Conservation (phyloP, 352 stramenopile species). For the Phytophthora ohioensis region DNA sequence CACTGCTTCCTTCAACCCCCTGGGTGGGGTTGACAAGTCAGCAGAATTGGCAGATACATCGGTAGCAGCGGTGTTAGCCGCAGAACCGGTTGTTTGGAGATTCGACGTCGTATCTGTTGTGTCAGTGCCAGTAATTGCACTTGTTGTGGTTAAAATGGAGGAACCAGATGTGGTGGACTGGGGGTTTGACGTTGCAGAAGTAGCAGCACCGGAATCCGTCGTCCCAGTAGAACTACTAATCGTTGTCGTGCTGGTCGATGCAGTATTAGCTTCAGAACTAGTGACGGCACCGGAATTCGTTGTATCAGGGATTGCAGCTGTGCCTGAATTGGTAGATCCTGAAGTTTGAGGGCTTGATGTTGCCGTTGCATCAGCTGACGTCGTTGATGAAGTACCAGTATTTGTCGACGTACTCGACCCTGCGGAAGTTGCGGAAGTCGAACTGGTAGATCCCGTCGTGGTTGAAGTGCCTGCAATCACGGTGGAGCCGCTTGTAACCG, state of each 20-base stretch:
- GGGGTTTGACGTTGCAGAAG: not conserved
- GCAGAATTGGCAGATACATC: constrained; percentile 4
- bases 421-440: not conserved
- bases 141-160: not conserved
- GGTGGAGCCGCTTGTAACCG: constrained; percentile 21
- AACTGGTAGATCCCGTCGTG: not conserved
- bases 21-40: not conserved
- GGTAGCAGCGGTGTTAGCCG: not conserved
- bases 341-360: constrained; percentile 8
- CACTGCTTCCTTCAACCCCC: too few relatives aligned
- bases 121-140: not conserved
- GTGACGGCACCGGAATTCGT: not conserved
- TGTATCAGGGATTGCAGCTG: constrained; percentile 1
- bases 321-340: not conserved
- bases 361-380: not conserved
- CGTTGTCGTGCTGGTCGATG: not conserved
- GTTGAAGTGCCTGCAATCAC: constrained; percentile 15
- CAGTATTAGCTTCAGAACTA: constrained; percentile 1
- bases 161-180: not conserved
- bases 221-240: not conserved
- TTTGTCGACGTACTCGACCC: constrained; percentile 4
- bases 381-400: constrained; percentile 7
- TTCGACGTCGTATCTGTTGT: not conserved
- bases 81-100: not conserved
- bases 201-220: not conserved